Base-by-base conservation (phyloP, 169 alveolate species). In the Plasmodium yoelii region DNA sequence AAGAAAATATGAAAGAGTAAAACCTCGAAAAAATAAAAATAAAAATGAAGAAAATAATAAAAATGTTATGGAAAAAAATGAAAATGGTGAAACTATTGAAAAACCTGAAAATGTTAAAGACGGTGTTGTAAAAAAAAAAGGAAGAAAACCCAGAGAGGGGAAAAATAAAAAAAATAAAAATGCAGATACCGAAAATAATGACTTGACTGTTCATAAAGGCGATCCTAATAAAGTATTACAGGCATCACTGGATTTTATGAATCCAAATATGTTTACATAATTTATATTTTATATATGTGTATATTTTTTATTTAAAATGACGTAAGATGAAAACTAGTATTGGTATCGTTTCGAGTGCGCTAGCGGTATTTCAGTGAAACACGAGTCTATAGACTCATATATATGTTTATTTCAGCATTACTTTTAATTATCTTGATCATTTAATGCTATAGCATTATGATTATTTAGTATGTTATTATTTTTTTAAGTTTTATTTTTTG, bases 241-340 rank as follows among this genome's bases (percentile, higher is more conserved):
- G 67, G 65, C 90, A 26, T 24, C 86, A 28, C 7, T 82, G 42
- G 90, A 69, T 42, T 82, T 82, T 60, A 69, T 82, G 90, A 42
- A 82, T 53, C 90, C 90, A 10, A 82, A 57, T 49, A 12, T 69
- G 72, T 82, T 82, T 67, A 57, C 90, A 10, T 82, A 82, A 82
- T 67, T 34, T 34, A 34, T 34, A 34, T 34, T 0, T 7, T 34
- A 34, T 34, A 34, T 34, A 34, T 34, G 26, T 22, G 26, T 22
- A 34, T 34, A 34, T 34, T 34, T 34, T 34, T 34, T 34, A 34
- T 34, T 34, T 34, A 34, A 34, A 34, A 34, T 34, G 42, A 34
- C 42, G 42, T 34, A 28, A 34, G 4, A 34, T 34, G 42, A 34
- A 34, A 34, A 4, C 42, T 3, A 34, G 4, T 28, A 3, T 34